Conservation (phyloP, 148 eudicot genomes). For the Rhododendron simsii region DNA sequence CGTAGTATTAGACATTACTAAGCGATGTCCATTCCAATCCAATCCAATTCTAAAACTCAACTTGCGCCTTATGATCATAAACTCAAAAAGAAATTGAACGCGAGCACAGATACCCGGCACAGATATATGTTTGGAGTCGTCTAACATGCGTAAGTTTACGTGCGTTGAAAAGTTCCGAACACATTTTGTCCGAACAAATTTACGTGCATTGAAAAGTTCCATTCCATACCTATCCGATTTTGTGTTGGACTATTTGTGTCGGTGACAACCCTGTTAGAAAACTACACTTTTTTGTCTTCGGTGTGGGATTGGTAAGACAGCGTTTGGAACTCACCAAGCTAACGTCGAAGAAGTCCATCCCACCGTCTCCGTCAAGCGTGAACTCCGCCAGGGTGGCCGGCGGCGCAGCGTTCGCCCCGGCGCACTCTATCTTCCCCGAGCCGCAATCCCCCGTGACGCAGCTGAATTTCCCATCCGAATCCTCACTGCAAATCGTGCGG, state of each 20-base stretch:
- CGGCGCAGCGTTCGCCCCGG: conserved; percentile 43
- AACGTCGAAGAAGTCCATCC: conserved; percentile 67
- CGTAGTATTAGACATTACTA: too few species aligned
- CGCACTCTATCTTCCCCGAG: conserved; percentile 52
- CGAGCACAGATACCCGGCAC: neutral
- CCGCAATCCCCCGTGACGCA: conserved; percentile 76
- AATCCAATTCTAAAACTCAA: too few species aligned
- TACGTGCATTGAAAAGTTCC: too few species aligned
- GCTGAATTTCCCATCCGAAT: conserved; percentile 40
- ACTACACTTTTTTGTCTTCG: neutral
- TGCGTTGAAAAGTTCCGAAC: neutral
- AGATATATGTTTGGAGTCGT: neutral
- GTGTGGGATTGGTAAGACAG: neutral
- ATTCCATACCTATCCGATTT: neutral
- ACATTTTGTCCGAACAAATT: neutral
- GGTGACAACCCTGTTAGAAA: neutral
- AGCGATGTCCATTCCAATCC: too few species aligned
- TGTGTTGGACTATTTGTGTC: neutral
- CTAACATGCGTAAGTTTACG: neutral
- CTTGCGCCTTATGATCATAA: too few species aligned
- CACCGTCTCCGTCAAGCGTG: conserved; percentile 47
- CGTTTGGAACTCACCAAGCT: conserved; percentile 34
- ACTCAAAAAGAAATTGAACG: neutral
- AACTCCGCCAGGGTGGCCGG: conserved; percentile 78
- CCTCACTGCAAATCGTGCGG: conserved; percentile 50